A percentile compares a stretch with the other conserved stretches of the same genome.
phyloP scores from a whole-genome alignment of 2,329 filamentous ascomycete species.

The Zelopaecilomyces penicillatus region DNA sequence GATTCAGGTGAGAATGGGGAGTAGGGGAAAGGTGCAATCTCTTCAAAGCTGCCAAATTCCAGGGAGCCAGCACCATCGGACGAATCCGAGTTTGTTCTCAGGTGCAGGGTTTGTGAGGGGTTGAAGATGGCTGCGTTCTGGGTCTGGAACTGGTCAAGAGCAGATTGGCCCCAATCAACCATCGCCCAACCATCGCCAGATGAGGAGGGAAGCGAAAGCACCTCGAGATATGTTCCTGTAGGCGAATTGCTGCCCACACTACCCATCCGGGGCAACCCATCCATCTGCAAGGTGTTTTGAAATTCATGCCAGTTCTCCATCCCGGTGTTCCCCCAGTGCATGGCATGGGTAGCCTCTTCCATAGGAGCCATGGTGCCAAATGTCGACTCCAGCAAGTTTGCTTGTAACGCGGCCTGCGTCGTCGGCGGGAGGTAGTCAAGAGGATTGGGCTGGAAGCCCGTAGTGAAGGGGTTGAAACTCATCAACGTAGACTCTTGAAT shows the following conservation, averaged over 20 bases:
- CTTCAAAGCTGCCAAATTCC: conserved; percentile 73
- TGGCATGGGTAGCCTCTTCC: conserved; percentile 44
- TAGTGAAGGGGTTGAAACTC: conserved; percentile 43
- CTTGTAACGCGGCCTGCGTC: conserved; percentile 55
- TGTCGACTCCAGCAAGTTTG: conserved; percentile 54
- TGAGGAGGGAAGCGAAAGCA: conserved; percentile 71
- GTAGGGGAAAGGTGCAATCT: conserved; percentile 61
- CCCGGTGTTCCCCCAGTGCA: conserved; percentile 51
- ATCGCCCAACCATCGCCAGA: conserved; percentile 83
- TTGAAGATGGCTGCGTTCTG: conserved; percentile 73
- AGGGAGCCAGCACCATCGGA: conserved; percentile 61
- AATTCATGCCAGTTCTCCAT: conserved; percentile 77
- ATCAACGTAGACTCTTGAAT: conserved; percentile 51
- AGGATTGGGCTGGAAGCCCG: conserved; percentile 45
- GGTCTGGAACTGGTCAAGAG: conserved; percentile 50
- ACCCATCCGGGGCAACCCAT: conserved; percentile 31
- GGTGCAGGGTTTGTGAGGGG: conserved; percentile 80
- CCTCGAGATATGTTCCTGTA: conserved; percentile 62
- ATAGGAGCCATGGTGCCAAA: conserved; percentile 52
- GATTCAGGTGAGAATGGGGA: conserved; percentile 78
- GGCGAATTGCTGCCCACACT: conserved; percentile 39
- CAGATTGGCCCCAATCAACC: conserved; percentile 66
- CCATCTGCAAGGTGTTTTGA: conserved; percentile 50
- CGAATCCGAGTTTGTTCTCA: conserved; percentile 79
- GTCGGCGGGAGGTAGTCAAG: conserved; percentile 55